Base-by-base conservation (phyloP, 2,329 filamentous ascomycete species). In the Xylariaceae sp. region DNA sequence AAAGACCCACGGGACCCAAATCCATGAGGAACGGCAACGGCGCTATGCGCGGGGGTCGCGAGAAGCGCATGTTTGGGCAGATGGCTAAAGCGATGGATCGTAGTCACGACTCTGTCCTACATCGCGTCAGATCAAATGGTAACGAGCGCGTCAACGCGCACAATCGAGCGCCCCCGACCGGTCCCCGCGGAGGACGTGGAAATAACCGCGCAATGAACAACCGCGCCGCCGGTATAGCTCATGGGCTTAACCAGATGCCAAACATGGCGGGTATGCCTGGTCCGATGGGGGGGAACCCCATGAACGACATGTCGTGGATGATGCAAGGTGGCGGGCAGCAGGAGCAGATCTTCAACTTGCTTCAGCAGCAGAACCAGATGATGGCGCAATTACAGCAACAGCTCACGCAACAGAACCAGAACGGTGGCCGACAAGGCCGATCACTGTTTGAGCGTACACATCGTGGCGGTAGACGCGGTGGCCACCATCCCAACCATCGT, bases 1-100 rank as follows among this genome's bases (percentile, higher is more conserved):
- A 44, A 57, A 96, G 91, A 59, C 93, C 93, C 9, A 97, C 89
- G 38, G 93, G 91, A 42, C 93, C 93, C 15, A 93, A 90, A 63
- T 89, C 90, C 26, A 95, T 97, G 89, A 86, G 93, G 58, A 78
- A 70, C 54, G 60, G 61, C 40, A 39, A 39, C 19, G 37, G 37
- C 15, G 9, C 3, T 40, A 65, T 73, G 52, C 73, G 76, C 37
- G 57, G 58, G 42, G 71, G 79, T 41, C 81, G 87, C 52, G 85
- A 87, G 44, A 89, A 89, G 63, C 81, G 88, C 47, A 82, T 96
- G 73, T 74, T 96, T 42, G 88, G 89, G 37, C 89, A 96, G 53
- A 78, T 94, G 60, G 82, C 85, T 60, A 87, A 87, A 57, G 81
- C 83, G 12, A 83, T 95, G 79, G 88, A 94, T 55, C 83, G 91